Evolutionary conservation across 164 flowering plant species (phyloP), one percentile per base, ranked within the genome.

Genomic region (Kalanchoe fedtschenkoi): DNA sequence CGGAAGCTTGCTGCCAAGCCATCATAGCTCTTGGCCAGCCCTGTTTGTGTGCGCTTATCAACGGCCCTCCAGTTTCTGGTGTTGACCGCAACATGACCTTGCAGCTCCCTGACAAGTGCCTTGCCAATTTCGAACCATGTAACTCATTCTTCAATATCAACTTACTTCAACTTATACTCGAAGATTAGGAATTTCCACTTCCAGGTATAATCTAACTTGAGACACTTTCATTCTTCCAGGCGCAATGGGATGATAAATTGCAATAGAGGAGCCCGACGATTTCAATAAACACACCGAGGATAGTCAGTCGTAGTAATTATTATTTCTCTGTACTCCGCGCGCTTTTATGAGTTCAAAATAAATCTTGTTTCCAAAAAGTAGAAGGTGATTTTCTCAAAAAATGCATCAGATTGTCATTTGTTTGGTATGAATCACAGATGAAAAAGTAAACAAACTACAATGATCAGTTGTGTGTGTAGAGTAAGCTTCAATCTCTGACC

Each of bases 11-110:
- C 69, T 93, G 96, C 74, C 77, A 57, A 51, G 85, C 96, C 6
- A 63, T 92, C 61, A 77, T 63, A 58, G 35, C 74, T 44, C 81
- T 92, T 0, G 97, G 95, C 21, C 98, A 84, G 71, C 83, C 96
- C 34, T 90, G 98, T 62, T 63, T 90, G 30, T 93, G 97, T 55
- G 75, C 74, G 44, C 83, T 90, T 9, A 70, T 85, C 5, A 86
- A 84, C 42, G 98, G 96, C 58, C 98, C 96, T 22, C 91, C 95
- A 0, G 79, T 88, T 4, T 64, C 95, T 6, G 97, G 96, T 1
- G 85, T 88, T 10, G 95, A 93, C 62, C 80, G 89, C 13, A 79
- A 60, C 72, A 80, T 88, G 89, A 91, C 92, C 62, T 24, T 82
- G 75, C 83, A 74, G 73, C 93, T 92, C 22, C 95, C 96, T 0